These are phyloP conservation scores for Vitis vinifera DNA, from an alignment of 164 flowering plant genomes.

Conservation along the genomic window ASM3070453v1 NC_081814.1:2466501-2467000, in stretches of 20 bases:
- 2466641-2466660: conserved; percentile 44
- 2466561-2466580: conserved; percentile 19
- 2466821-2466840: neutral
- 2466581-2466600: conserved; percentile 14
- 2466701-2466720: conserved; percentile 18
- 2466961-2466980: conserved; percentile 13
- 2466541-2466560: conserved; percentile 28
- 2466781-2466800: neutral
- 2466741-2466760: neutral
- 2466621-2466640: conserved; percentile 25
- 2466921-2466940: neutral
- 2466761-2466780: neutral
- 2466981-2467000: neutral
- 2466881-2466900: neutral
- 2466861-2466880: neutral
- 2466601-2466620: conserved; percentile 19
- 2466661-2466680: conserved; percentile 61
- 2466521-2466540: conserved; percentile 24
- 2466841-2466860: neutral
- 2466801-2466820: conserved; percentile 5
- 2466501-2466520: conserved; percentile 13
- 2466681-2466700: conserved; percentile 47
- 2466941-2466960: neutral
- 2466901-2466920: neutral
- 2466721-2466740: conserved; percentile 5